Evolutionary conservation across 202 grass and related monocot species (phyloP).

Genomic region (Saccharum hybrid): DNA sequence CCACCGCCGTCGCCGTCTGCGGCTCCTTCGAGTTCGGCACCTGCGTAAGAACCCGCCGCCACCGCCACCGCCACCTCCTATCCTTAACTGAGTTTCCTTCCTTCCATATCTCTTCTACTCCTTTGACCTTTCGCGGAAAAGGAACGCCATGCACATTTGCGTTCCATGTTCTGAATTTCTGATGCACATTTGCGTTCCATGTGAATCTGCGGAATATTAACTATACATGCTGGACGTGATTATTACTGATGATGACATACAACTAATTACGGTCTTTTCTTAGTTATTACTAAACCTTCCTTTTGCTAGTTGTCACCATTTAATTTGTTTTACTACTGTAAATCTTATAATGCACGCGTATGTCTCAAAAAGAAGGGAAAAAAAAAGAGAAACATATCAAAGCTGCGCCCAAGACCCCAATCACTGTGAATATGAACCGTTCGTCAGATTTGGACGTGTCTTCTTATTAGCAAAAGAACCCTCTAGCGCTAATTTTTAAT

Average conservation of each 20-base stretch:
- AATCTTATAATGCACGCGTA: neutral
- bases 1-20: slow-evolving; percentile 73
- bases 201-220: neutral
- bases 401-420: neutral
- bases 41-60: slow-evolving; percentile 54
- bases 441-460: slow-evolving; percentile 27
- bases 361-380: neutral
- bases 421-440: neutral
- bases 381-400: neutral
- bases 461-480: neutral
- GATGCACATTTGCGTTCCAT: no score
- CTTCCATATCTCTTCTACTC: no score
- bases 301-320: no score
- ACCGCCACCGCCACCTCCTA: neutral
- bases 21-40: slow-evolving; percentile 93
- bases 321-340: no score
- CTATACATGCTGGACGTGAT: neutral
- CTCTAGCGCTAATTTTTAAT: neutral
- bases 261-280: neutral
- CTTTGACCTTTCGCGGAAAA: no score
- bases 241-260: neutral
- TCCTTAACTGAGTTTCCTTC: neutral
- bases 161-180: neutral
- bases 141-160: neutral
- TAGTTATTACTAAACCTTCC: no score